A percentile compares a stretch with the other conserved stretches of the same genome.
Evolutionary conservation across 2,329 filamentous ascomycete genomes (phyloP).

Genomic region (Fusarium dimerum): DNA sequence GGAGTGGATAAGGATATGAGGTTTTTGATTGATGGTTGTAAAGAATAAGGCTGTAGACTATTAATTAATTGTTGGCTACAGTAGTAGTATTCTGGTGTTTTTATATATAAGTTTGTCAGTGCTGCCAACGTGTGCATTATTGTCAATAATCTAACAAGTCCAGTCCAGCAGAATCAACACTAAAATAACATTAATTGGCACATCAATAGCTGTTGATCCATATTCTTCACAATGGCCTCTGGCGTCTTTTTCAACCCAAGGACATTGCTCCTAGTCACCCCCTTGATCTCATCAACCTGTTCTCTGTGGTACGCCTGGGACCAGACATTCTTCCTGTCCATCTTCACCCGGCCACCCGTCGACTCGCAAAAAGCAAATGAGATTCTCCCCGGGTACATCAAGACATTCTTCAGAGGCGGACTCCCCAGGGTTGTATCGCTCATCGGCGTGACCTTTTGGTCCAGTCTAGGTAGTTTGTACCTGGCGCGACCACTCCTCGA

Average conservation of each 20-base stretch:
- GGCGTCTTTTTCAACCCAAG: slow-evolving; percentile 39
- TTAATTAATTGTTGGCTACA: neutral
- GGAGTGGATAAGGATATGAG: too few relatives aligned
- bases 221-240: slow-evolving; percentile 36
- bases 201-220: neutral
- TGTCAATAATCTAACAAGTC: neutral
- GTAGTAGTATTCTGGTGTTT: neutral
- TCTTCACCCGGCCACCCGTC: slow-evolving; percentile 35
- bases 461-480: slow-evolving; percentile 30
- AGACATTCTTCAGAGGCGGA: slow-evolving; percentile 40
- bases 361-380: slow-evolving; percentile 33
- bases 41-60: too few relatives aligned
- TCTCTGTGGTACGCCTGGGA: slow-evolving; percentile 47
- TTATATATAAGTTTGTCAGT: neutral
- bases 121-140: neutral
- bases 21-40: too few relatives aligned
- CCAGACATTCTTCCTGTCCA: slow-evolving; percentile 44
- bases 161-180: neutral
- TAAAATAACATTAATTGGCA: neutral
- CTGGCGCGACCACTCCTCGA: slow-evolving; percentile 23
- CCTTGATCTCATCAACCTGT: slow-evolving; percentile 48
- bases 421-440: slow-evolving; percentile 36
- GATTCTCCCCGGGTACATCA: slow-evolving; percentile 46
- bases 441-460: slow-evolving; percentile 36
- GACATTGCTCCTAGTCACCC: slow-evolving; percentile 42